phyloP scores from a whole-genome alignment of 2,329 filamentous ascomycete genomes.

The Sporothrix protearum region DNA sequence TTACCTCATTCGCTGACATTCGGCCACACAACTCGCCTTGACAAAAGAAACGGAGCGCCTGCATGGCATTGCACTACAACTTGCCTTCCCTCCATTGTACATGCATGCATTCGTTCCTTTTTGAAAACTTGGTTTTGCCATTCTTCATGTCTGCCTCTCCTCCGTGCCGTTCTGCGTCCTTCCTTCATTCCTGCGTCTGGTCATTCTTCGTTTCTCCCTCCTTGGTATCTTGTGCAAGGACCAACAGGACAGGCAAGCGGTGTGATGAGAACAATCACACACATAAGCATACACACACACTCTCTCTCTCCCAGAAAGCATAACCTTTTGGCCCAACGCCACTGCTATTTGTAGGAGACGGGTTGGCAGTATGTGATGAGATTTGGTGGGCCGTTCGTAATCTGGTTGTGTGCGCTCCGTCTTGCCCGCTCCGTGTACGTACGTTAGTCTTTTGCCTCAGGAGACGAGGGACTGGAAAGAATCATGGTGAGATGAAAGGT shows the following conservation, averaged over 20 bases:
- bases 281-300: not conserved
- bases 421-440: not conserved
- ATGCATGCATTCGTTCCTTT: not conserved
- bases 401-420: not conserved
- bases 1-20: not conserved
- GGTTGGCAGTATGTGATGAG: not conserved
- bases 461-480: not conserved
- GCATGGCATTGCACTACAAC: not conserved
- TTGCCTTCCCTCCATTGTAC: too few species aligned
- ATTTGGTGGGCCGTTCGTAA: not conserved
- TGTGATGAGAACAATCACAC: not conserved
- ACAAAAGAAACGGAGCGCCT: not conserved
- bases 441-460: not conserved
- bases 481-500: not conserved
- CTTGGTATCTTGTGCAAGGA: not conserved
- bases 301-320: not conserved
- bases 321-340: not conserved
- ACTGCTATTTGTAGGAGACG: not conserved
- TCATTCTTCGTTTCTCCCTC: not conserved
- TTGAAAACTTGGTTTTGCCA: too few species aligned
- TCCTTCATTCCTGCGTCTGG: not conserved
- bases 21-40: not conserved
- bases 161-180: not conserved
- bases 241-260: slow-evolving; percentile 1
- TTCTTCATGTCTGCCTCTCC: not conserved